phyloP scores from a whole-genome alignment of 306 rosid genomes.

The Cucurbita ficifolia region DNA sequence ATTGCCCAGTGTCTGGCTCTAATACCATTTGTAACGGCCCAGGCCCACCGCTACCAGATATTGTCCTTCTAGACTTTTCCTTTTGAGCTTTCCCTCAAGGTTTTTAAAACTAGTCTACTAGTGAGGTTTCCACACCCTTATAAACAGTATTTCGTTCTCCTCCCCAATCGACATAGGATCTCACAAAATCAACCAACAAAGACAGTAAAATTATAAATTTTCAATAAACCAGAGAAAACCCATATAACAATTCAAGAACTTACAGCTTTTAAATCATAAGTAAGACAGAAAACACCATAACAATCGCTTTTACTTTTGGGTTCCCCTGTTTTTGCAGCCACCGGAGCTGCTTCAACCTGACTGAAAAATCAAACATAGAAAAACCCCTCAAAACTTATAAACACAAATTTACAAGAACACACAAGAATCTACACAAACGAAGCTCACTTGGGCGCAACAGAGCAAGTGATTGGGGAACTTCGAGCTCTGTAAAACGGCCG shows the following conservation, averaged over 20 bases:
- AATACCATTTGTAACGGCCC: no score
- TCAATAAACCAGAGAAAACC: conserved; percentile 3
- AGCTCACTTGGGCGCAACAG: conserved; percentile 64
- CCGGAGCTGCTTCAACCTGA: conserved; percentile 55
- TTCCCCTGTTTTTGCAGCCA: conserved; percentile 21
- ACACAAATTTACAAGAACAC: background rate
- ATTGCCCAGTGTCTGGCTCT: no score
- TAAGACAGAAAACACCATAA: conserved; percentile 83
- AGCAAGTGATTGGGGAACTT: conserved; percentile 39
- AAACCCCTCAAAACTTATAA: background rate
- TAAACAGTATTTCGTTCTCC: no score
- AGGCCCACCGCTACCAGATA: no score
- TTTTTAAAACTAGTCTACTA: no score
- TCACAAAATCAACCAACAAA: background rate
- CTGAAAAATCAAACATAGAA: conserved; percentile 22
- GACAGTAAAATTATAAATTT: background rate
- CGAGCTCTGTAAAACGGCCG: conserved; percentile 21
- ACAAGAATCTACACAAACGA: background rate
- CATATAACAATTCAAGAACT: conserved; percentile 11
- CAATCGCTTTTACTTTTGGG: conserved; percentile 56
- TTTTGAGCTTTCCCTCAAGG: no score
- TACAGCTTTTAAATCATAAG: conserved; percentile 88
- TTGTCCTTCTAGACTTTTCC: no score
- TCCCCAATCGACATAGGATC: no score
- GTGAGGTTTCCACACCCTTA: no score